These are phyloP conservation scores for Cinchona pubescens DNA, from an alignment of 257 asterid species.

Conservation along the genomic window DNA sequence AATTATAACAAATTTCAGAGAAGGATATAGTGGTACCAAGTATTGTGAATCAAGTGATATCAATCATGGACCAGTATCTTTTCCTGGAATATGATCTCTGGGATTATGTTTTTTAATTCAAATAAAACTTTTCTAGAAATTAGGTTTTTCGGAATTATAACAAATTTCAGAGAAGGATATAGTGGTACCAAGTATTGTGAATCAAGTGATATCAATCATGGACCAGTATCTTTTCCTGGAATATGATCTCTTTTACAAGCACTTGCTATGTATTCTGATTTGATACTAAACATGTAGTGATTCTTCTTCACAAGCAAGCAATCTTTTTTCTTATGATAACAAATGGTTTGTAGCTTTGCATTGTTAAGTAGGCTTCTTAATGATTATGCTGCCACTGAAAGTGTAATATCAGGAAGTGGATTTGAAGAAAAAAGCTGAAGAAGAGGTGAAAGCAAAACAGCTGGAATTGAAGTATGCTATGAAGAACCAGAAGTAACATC, in stretches of 20 bases:
- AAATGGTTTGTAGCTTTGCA: background rate
- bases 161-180: background rate
- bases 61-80: background rate
- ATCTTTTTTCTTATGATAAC: background rate
- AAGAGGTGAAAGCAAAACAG: constrained; percentile 82
- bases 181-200: background rate
- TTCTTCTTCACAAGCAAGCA: background rate
- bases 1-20: background rate
- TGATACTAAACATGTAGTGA: background rate
- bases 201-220: background rate
- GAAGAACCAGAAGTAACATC: constrained; percentile 49
- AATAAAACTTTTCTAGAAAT: background rate
- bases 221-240: background rate
- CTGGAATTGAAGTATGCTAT: constrained; percentile 62
- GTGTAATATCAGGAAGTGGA: constrained; percentile 53
- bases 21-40: background rate
- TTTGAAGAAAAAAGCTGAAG: constrained; percentile 75
- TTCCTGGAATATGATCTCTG: too few relatives aligned
- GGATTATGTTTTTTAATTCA: background rate
- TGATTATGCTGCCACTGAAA: constrained; percentile 14
- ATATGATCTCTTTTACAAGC: background rate
- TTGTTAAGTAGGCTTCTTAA: background rate
- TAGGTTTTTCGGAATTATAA: background rate
- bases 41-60: background rate
- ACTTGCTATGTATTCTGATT: background rate